Conservation (phyloP, 441 rosid genomes). For the Brassica hybrid region DNA sequence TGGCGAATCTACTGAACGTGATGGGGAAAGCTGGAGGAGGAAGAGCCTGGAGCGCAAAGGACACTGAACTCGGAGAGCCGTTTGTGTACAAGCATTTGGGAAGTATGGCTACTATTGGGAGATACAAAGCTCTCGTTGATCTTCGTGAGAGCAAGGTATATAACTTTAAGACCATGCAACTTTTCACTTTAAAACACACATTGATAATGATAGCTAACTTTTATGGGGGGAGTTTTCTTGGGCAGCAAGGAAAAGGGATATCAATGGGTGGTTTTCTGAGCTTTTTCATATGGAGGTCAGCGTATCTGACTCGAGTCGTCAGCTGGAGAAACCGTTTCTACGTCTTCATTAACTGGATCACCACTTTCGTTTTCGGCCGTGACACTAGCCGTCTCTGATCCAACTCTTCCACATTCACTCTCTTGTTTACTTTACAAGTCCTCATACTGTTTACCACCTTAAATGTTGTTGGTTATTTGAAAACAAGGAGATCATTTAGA, state of each 20-base stretch:
- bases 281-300: constrained; percentile 92
- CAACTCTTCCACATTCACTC: neutral
- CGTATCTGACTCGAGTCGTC: constrained; percentile 86
- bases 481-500: too few species aligned
- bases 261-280: constrained; percentile 81
- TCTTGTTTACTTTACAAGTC: neutral
- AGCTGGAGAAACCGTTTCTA: constrained; percentile 96
- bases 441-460: too few species aligned
- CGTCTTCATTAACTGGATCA: constrained; percentile 87
- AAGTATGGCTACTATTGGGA: constrained; percentile 93
- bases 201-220: neutral
- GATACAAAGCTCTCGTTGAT: constrained; percentile 91
- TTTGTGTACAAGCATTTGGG: constrained; percentile 88
- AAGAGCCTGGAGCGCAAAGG: constrained; percentile 59
- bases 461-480: too few species aligned
- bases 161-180: neutral
- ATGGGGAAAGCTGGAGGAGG: constrained; percentile 74
- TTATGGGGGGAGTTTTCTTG: neutral
- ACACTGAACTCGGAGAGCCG: constrained; percentile 63
- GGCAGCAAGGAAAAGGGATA: constrained; percentile 71
- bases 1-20: constrained; percentile 63
- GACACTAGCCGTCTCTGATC: constrained; percentile 56
- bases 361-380: constrained; percentile 90
- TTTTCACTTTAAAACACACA: neutral
- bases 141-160: constrained; percentile 82